Evolutionary conservation across 2,329 filamentous ascomycete species (phyloP).

Genomic region (Fonsecaea multimorphosa): DNA sequence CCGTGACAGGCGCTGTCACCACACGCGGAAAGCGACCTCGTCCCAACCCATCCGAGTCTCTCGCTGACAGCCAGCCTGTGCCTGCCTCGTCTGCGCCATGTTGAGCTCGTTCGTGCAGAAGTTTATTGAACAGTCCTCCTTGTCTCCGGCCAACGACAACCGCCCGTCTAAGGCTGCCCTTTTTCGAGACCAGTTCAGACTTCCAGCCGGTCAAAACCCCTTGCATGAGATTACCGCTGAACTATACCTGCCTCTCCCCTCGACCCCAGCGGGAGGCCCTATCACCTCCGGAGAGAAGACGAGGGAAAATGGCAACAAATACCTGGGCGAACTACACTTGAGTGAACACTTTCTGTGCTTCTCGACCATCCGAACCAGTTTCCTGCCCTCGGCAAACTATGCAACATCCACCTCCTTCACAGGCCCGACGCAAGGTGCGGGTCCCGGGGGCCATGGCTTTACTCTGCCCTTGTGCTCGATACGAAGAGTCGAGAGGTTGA

Average conservation of each 20-base stretch:
- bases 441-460: constrained; percentile 93
- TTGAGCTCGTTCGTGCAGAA: constrained; percentile 88
- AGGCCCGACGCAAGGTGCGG: constrained; percentile 89
- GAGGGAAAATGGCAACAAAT: constrained; percentile 75
- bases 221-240: constrained; percentile 97
- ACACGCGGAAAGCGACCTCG: constrained; percentile 16
- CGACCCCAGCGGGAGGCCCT: constrained; percentile 53
- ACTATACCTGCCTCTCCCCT: constrained; percentile 80
- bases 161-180: constrained; percentile 87
- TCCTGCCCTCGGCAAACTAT: constrained; percentile 77
- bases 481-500: constrained; percentile 86
- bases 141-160: constrained; percentile 74
- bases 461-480: constrained; percentile 92
- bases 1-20: constrained; percentile 17
- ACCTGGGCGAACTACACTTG: constrained; percentile 89
- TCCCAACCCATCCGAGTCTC: background rate
- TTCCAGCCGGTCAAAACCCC: constrained; percentile 89
- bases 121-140: constrained; percentile 87
- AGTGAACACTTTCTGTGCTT: constrained; percentile 97
- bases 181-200: constrained; percentile 95
- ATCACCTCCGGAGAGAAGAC: constrained; percentile 65
- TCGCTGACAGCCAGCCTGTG: constrained; percentile 13
- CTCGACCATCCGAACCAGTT: constrained; percentile 89
- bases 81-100: constrained; percentile 36
- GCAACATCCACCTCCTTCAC: constrained; percentile 83